Base-by-base conservation (phyloP, 805 yeast genomes). In the Alloascoidea hylecoeti region DNA sequence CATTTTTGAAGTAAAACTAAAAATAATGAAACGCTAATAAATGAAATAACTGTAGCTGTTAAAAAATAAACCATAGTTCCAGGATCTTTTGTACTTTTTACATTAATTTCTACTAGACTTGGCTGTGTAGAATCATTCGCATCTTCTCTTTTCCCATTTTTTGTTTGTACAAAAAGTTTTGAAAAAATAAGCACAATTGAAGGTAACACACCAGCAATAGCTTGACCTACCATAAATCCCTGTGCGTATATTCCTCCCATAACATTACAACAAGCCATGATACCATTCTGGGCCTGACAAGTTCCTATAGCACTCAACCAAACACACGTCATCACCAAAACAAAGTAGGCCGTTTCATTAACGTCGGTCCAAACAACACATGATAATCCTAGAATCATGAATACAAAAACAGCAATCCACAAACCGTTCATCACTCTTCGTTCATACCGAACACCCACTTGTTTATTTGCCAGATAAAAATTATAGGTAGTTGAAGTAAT, bases 151-250 rank as follows among this genome's bases (percentile, higher is more conserved):
- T 23, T n/a, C n/a, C 13, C 13, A 16, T 27, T 17, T 35, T 39
- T 37, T 16, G 39, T 4, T 5, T 36, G 48, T 5, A 49, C 58
- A 3, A 60, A 35, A 38, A 70, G 49, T 17, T 72, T 73, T 6
- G 80, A 70, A 6, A 68, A 42, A 42, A 75, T 77, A 46, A 74
- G 68, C 12, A 80, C 76, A 15, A 81, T 52, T 0, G 95, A 75
- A 2, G 98, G 97, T 27, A 89, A 60, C 0, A 92, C 95, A 2
- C 98, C 98, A 0, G 96, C 85, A 14, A 89, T 61, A 0, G 95
- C 95, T 55, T 89, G 95, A 1, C 98, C 98, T 2, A 88, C 88
- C 80, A 92, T 83, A 2, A 80, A 80, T 0, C 82, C 94, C 50
- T 92, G 95, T 6, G 94, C 88, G 52, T 72, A 82, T 12, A 75